phyloP scores from a whole-genome alignment of 2,329 filamentous ascomycete genomes.

The Scedosporium dehoogii region DNA sequence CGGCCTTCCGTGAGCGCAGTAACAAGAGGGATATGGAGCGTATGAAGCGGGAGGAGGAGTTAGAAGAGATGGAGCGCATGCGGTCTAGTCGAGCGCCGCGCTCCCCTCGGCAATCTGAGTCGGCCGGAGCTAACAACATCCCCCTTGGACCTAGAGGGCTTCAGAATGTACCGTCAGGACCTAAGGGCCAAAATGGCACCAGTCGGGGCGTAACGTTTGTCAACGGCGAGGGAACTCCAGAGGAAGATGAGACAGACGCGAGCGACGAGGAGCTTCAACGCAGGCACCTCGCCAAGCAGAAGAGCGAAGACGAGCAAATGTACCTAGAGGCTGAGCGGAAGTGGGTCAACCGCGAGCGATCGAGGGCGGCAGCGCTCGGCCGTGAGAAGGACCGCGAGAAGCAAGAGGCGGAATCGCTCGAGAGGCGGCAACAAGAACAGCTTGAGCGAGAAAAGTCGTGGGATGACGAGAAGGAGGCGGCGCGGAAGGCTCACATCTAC shows the following conservation, averaged over 20 bases:
- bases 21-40: slow-evolving; percentile 83
- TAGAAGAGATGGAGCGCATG: slow-evolving; percentile 75
- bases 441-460: slow-evolving; percentile 59
- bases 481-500: slow-evolving; percentile 65
- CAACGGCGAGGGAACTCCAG: slow-evolving; percentile 39
- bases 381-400: slow-evolving; percentile 74
- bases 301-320: slow-evolving; percentile 66
- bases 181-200: slow-evolving; percentile 38
- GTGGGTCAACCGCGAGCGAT: slow-evolving; percentile 83
- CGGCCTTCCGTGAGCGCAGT: slow-evolving; percentile 86
- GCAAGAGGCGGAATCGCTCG: slow-evolving; percentile 57
- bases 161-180: slow-evolving; percentile 59
- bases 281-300: slow-evolving; percentile 59
- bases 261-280: slow-evolving; percentile 78
- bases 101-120: neutral
- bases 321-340: slow-evolving; percentile 80
- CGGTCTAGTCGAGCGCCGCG: slow-evolving; percentile 50
- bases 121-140: slow-evolving; percentile 50
- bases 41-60: slow-evolving; percentile 78
- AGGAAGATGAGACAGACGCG: slow-evolving; percentile 81
- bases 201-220: slow-evolving; percentile 54
- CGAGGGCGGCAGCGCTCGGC: slow-evolving; percentile 73
- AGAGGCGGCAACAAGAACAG: slow-evolving; percentile 59
- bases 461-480: slow-evolving; percentile 79
- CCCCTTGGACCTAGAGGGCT: slow-evolving; percentile 58